Evolutionary conservation across 202 grass and related monocot species (phyloP).

Genomic region (Sporobolus alterniflorus): DNA sequence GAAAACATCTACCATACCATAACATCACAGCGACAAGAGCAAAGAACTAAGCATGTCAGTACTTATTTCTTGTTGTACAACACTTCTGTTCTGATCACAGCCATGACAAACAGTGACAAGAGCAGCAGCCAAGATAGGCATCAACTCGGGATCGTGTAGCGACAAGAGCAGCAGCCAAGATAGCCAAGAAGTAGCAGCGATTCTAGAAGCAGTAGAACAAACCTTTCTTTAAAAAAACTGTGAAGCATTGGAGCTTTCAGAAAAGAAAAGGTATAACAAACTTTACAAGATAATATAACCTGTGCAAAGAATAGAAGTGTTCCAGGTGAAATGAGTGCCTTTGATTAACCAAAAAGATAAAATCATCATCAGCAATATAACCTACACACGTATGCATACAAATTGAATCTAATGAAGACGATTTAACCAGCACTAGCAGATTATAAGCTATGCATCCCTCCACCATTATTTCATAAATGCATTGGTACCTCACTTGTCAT

Average conservation of each 20-base stretch:
- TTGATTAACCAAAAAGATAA: neutral
- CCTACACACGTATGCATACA: neutral
- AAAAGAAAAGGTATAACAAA: neutral
- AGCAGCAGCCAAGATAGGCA: conserved; percentile 84
- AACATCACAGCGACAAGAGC: too few relatives aligned
- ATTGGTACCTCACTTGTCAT: neutral
- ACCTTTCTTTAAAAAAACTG: neutral
- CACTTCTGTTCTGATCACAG: conserved; percentile 88
- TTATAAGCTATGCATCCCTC: neutral
- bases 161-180: conserved; percentile 72
- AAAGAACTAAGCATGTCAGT: conserved; percentile 88
- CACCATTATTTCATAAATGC: neutral
- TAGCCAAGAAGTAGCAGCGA: conserved; percentile 91
- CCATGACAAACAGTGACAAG: conserved; percentile 89
- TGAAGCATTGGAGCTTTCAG: conserved; percentile 9
- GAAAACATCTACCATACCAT: too few relatives aligned
- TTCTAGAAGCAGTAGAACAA: conserved; percentile 76
- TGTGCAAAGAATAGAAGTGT: neutral
- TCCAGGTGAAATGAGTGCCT: neutral
- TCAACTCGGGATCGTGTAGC: conserved; percentile 89
- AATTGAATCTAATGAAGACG: neutral
- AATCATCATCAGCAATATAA: neutral
- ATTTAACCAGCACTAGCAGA: neutral
- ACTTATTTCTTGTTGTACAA: conserved; percentile 95
- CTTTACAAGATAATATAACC: neutral